A percentile compares a stretch with the other conserved stretches of the same genome.
Evolutionary conservation across 2,329 filamentous ascomycete genomes (phyloP).

Genomic region (Chaetomium sp.): DNA sequence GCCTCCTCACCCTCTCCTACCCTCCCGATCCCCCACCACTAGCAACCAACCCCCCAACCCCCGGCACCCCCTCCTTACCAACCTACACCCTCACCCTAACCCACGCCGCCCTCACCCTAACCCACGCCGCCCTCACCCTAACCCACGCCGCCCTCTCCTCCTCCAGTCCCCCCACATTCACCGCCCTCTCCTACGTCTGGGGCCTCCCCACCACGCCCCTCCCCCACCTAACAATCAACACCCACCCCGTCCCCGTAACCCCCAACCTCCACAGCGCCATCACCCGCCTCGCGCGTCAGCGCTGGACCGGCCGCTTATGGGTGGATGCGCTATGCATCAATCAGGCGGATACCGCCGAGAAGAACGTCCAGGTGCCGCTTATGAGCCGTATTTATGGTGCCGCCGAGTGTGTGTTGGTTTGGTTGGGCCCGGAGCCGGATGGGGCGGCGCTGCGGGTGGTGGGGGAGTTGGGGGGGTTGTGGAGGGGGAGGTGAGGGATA

Average conservation of each 20-base stretch:
- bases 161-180: neutral
- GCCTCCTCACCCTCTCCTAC: conserved; percentile 21
- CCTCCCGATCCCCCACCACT: neutral
- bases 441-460: conserved; percentile 1
- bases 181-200: conserved; percentile 26
- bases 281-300: neutral
- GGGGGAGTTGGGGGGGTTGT: conserved; percentile 9
- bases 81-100: conserved; percentile 14
- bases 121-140: conserved; percentile 9
- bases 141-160: neutral
- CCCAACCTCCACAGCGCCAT: conserved; percentile 20
- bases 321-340: conserved; percentile 27
- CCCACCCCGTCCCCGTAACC: conserved; percentile 1
- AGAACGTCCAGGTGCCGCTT: conserved; percentile 21
- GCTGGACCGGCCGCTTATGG: conserved; percentile 8
- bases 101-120: neutral
- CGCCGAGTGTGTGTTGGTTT: conserved; percentile 13
- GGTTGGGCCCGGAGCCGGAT: conserved; percentile 17
- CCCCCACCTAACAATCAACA: neutral
- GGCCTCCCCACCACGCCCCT: neutral
- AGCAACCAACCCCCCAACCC: no score
- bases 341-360: conserved; percentile 24
- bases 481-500: neutral
- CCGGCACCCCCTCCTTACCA: neutral
- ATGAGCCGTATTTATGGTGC: conserved; percentile 22